A percentile compares a stretch with the other conserved stretches of the same genome.
Evolutionary conservation across 2,329 filamentous ascomycete species (phyloP).

Genomic region (Colletotrichum tropicale): DNA sequence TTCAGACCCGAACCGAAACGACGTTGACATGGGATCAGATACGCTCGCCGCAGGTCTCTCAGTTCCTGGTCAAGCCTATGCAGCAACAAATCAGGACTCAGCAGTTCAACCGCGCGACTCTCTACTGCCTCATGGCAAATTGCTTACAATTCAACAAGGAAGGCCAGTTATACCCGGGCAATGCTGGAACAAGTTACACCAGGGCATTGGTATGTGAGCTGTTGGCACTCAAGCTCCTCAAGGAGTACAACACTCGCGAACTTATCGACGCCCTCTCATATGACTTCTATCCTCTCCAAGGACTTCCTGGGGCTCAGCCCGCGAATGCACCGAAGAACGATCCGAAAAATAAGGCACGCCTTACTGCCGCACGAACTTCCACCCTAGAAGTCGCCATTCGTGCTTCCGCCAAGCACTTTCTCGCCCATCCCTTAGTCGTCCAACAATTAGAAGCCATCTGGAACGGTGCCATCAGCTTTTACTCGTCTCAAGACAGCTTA

Average conservation of each 20-base stretch:
- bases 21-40: slow-evolving; percentile 94
- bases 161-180: slow-evolving; percentile 79
- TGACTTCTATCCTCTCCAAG: slow-evolving; percentile 92
- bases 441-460: slow-evolving; percentile 97
- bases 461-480: slow-evolving; percentile 94
- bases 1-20: slow-evolving; percentile 87
- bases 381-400: slow-evolving; percentile 93
- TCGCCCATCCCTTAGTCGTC: slow-evolving; percentile 89
- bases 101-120: slow-evolving; percentile 83
- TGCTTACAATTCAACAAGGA: slow-evolving; percentile 94
- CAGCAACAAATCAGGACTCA: slow-evolving; percentile 84
- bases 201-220: slow-evolving; percentile 90
- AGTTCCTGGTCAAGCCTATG: slow-evolving; percentile 95
- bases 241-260: slow-evolving; percentile 87
- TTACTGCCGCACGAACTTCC: slow-evolving; percentile 77
- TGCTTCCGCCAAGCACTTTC: slow-evolving; percentile 88
- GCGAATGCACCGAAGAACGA: slow-evolving; percentile 40
- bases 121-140: slow-evolving; percentile 93
- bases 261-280: slow-evolving; percentile 94
- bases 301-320: slow-evolving; percentile 59
- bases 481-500: slow-evolving; percentile 83
- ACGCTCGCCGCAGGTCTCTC: slow-evolving; percentile 92
- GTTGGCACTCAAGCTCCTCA: slow-evolving; percentile 85
- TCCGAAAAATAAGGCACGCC: slow-evolving; percentile 47
- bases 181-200: slow-evolving; percentile 82